Evolutionary conservation across 768 basidiomycete species (phyloP).

Genomic region (Lactarius sp.): DNA sequence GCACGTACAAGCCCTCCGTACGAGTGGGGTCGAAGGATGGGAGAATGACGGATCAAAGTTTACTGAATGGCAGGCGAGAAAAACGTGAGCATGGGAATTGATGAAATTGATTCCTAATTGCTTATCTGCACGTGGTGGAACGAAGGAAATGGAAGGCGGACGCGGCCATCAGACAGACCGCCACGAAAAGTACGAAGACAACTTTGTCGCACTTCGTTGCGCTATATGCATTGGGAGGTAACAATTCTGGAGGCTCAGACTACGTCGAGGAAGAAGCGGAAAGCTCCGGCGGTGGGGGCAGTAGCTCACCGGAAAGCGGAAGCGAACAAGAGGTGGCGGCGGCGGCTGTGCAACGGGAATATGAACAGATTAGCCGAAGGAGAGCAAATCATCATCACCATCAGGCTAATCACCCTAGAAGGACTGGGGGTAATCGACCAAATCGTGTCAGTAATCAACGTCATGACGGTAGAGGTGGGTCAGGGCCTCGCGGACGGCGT

Average conservation of each 20-base stretch:
- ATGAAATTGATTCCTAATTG: neutral
- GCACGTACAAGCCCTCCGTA: slow-evolving; percentile 47
- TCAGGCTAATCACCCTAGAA: neutral
- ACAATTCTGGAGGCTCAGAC: neutral
- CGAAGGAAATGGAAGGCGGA: slow-evolving; percentile 20
- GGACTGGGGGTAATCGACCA: neutral
- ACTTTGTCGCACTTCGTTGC: neutral
- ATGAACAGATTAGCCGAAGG: neutral
- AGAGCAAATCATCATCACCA: neutral
- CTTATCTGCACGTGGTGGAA: slow-evolving; percentile 8
- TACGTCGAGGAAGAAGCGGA: slow-evolving; percentile 9
- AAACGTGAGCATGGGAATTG: slow-evolving; percentile 41
- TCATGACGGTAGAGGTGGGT: slow-evolving; percentile 2
- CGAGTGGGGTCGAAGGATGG: slow-evolving; percentile 50
- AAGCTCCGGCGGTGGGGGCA: neutral
- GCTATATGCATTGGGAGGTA: neutral
- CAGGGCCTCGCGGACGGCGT: slow-evolving; percentile 14
- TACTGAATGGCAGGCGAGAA: slow-evolving; percentile 49
- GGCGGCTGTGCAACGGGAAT: slow-evolving; percentile 2
- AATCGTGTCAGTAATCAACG: neutral
- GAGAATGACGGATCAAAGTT: slow-evolving; percentile 41
- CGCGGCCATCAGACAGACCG: neutral
- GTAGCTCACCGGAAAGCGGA: neutral
- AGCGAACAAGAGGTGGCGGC: slow-evolving; percentile 5
- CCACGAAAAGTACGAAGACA: neutral